phyloP scores from a whole-genome alignment of 2,329 filamentous ascomycete species.

The Ophiocordyceps sinensis region DNA sequence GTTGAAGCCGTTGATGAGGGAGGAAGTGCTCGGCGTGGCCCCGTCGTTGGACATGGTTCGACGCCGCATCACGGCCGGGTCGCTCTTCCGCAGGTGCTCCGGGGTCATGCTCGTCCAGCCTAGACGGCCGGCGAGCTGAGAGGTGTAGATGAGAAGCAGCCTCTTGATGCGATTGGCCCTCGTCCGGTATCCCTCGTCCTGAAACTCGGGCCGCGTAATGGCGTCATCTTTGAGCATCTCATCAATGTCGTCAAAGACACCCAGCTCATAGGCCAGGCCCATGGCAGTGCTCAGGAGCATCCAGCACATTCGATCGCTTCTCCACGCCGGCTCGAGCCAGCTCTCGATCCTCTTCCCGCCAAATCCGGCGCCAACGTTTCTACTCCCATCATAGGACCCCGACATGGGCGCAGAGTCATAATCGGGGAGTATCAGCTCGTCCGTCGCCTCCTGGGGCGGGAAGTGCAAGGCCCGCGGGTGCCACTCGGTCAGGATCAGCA shows the following conservation, averaged over 20 bases:
- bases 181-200: constrained; percentile 63
- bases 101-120: constrained; percentile 93
- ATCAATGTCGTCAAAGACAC: constrained; percentile 84
- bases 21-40: constrained; percentile 46
- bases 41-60: constrained; percentile 38
- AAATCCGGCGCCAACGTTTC: constrained; percentile 36
- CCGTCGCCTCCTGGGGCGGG: constrained; percentile 62
- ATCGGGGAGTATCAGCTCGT: constrained; percentile 51
- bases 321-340: constrained; percentile 93
- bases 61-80: constrained; percentile 38
- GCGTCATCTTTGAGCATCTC: constrained; percentile 47
- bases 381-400: constrained; percentile 19
- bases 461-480: constrained; percentile 91
- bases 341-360: constrained; percentile 80
- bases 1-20: constrained; percentile 43
- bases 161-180: constrained; percentile 72
- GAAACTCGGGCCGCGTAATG: constrained; percentile 49
- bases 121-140: constrained; percentile 82
- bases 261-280: constrained; percentile 82
- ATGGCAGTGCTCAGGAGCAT: constrained; percentile 89
- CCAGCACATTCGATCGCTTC: constrained; percentile 93
- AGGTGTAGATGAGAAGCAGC: constrained; percentile 78
- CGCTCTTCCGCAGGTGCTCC: constrained; percentile 42
- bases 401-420: constrained; percentile 33
- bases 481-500: constrained; percentile 94